phyloP scores from a whole-genome alignment of 176 grass and related monocot species.

The Pharus latifolius region DNA sequence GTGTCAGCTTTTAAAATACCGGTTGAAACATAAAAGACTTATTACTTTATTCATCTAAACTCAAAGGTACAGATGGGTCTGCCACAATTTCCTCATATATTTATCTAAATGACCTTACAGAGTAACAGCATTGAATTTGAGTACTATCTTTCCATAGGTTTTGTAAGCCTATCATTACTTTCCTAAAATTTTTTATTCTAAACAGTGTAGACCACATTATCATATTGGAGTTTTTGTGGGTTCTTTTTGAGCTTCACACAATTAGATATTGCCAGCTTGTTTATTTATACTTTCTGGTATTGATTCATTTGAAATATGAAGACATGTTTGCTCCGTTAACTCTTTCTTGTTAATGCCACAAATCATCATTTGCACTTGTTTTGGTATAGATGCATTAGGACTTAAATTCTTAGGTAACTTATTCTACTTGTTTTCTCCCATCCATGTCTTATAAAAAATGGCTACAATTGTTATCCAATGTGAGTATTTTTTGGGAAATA shows the following conservation, averaged over 20 bases:
- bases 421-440: no score
- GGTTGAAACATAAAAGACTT: no score
- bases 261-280: not conserved
- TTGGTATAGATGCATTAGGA: not conserved
- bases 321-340: not conserved
- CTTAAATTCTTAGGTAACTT: no score
- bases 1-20: no score
- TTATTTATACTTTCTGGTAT: not conserved
- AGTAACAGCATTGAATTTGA: not conserved
- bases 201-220: not conserved
- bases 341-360: not conserved
- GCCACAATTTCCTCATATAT: not conserved
- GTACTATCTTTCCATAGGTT: no score
- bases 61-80: not conserved
- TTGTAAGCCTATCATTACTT: not conserved
- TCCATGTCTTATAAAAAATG: no score
- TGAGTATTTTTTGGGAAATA: not conserved
- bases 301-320: not conserved
- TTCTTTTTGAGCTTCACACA: not conserved
- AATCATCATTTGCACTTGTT: not conserved
- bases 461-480: no score
- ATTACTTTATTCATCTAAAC: not conserved
- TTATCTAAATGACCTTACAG: no score
- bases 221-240: not conserved
- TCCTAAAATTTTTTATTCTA: not conserved